These are phyloP conservation scores for Acrasis kona DNA, from an alignment of 78 protist species.

Conservation along the genomic window DNA sequence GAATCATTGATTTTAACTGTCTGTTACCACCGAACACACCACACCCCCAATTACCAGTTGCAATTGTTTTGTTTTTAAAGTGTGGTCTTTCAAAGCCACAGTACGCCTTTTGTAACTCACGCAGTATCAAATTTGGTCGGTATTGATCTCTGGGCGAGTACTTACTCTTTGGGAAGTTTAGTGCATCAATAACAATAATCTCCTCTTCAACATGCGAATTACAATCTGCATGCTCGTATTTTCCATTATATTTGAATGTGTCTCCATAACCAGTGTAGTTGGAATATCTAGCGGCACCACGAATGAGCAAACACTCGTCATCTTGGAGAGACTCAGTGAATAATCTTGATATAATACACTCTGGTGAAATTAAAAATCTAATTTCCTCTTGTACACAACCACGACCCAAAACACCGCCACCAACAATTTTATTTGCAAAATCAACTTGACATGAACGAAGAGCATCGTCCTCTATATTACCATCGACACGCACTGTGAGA, in stretches of 20 bases:
- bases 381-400: conserved; percentile 70
- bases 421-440: conserved; percentile 53
- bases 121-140: background rate
- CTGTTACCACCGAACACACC: conserved; percentile 40
- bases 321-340: background rate
- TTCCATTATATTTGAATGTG: conserved; percentile 1
- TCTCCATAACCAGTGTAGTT: conserved; percentile 32
- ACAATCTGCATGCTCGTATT: background rate
- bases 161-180: background rate
- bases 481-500: background rate
- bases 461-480: background rate
- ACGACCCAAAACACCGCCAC: conserved; percentile 48
- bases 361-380: conserved; percentile 39
- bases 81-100: background rate
- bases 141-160: conserved; percentile 2
- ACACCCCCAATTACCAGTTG: conserved; percentile 51
- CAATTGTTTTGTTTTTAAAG: background rate
- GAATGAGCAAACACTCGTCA: conserved; percentile 14
- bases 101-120: background rate
- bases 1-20: conserved; percentile 29
- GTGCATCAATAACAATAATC: conserved; percentile 13
- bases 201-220: background rate
- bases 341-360: conserved; percentile 19
- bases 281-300: conserved; percentile 7
- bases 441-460: conserved; percentile 23